phyloP scores from a whole-genome alignment of 129 eudicot species.

The Pulicaria dysenterica region DNA sequence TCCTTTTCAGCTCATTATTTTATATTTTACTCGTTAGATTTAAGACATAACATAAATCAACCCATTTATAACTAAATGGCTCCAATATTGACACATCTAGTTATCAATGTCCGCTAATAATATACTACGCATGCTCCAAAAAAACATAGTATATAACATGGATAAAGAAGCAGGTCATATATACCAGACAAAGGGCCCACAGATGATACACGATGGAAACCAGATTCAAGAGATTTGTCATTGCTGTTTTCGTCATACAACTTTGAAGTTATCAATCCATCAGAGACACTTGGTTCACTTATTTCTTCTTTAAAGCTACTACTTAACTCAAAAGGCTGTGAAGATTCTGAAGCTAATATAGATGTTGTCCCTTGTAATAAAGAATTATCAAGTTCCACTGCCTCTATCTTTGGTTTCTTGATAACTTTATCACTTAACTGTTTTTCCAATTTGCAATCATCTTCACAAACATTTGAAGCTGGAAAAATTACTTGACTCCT shows the following conservation, averaged over 20 bases:
- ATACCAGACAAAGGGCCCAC: slow-evolving; percentile 45
- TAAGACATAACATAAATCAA: neutral
- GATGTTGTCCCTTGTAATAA: slow-evolving; percentile 36
- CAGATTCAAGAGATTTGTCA: slow-evolving; percentile 39
- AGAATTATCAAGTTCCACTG: slow-evolving; percentile 43
- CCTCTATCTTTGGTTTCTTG: slow-evolving; percentile 36
- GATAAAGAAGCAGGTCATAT: slow-evolving; percentile 19
- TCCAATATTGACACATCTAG: neutral
- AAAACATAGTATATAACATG: neutral
- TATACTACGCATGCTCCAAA: slow-evolving; percentile 3
- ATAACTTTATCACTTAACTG: slow-evolving; percentile 22
- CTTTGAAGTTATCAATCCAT: slow-evolving; percentile 28
- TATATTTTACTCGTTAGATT: neutral
- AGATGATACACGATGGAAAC: slow-evolving; percentile 39
- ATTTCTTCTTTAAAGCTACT: slow-evolving; percentile 33
- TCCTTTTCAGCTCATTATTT: neutral
- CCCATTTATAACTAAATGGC: slow-evolving; percentile 9
- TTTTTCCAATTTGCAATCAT: slow-evolving; percentile 35
- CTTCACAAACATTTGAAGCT: slow-evolving; percentile 30
- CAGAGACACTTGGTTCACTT: slow-evolving; percentile 28
- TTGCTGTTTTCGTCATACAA: slow-evolving; percentile 18
- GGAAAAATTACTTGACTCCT: slow-evolving; percentile 12
- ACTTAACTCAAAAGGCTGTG: slow-evolving; percentile 24
- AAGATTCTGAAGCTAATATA: slow-evolving; percentile 27
- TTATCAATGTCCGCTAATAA: slow-evolving; percentile 15